Percentiles rank a stretch among this genome's conserved stretches.
These are phyloP conservation scores for Diaporthe sp. DNA, from an alignment of 2,329 filamentous ascomycete genomes.

Conservation along the genomic window DNA sequence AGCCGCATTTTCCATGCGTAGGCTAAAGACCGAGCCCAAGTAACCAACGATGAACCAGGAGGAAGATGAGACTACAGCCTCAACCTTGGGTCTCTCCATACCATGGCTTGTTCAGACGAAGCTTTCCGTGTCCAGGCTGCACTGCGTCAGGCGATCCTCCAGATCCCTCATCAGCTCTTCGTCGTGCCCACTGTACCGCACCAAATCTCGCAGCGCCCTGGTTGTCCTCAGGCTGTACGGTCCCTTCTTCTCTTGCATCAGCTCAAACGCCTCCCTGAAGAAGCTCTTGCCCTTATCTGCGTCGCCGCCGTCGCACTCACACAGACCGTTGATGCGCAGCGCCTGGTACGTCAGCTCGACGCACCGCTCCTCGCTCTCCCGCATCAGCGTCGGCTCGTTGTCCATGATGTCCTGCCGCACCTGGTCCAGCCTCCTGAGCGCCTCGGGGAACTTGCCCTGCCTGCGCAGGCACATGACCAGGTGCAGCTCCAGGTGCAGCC, in stretches of 20 bases:
- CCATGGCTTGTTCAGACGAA: neutral
- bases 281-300: conserved; percentile 1
- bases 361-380: conserved; percentile 18
- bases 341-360: conserved; percentile 35
- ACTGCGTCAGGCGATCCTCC: conserved; percentile 18
- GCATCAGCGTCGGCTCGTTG: conserved; percentile 18
- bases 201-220: conserved; percentile 26
- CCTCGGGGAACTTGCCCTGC: conserved; percentile 30
- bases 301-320: conserved; percentile 31
- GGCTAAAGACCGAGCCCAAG: neutral
- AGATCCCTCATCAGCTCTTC: conserved; percentile 18
- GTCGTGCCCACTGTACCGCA: conserved; percentile 21
- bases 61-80: neutral
- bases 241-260: conserved; percentile 32
- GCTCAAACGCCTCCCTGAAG: conserved; percentile 29
- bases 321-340: conserved; percentile 31
- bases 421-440: conserved; percentile 11
- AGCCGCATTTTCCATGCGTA: too few species aligned
- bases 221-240: conserved; percentile 27
- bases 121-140: conserved; percentile 18
- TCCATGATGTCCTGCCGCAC: conserved; percentile 23
- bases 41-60: too few species aligned
- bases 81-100: neutral
- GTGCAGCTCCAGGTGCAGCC: conserved; percentile 33
- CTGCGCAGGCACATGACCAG: conserved; percentile 33